A percentile compares a stretch with the other conserved stretches of the same genome.
These are phyloP conservation scores for Nakaseomyces bracarensis DNA, from an alignment of 1,139 yeast species.

Conservation along the genomic window DNA sequence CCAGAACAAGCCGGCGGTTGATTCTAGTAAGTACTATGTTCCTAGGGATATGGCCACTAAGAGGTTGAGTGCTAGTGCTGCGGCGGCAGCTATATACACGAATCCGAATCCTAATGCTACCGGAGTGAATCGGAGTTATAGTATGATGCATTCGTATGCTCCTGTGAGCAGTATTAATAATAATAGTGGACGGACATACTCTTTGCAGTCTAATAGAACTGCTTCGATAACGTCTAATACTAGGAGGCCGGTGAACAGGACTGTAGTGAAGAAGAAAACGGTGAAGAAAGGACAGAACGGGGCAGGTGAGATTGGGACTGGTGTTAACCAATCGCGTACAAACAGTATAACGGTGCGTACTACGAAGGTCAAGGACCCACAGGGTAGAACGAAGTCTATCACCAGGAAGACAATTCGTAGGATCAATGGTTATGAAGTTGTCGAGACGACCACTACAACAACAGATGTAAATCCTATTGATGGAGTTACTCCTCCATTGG, in stretches of 20 bases:
- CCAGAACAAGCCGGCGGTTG: conserved; percentile 18
- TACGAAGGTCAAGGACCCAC: conserved; percentile 27
- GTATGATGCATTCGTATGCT: conserved; percentile 3
- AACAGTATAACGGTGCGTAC: conserved; percentile 29
- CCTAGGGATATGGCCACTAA: conserved; percentile 11
- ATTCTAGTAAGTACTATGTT: conserved; percentile 15
- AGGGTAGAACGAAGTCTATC: conserved; percentile 29
- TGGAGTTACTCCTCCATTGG: not conserved
- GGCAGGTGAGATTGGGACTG: conserved; percentile 2
- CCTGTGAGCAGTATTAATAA: not conserved
- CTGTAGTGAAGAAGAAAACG: conserved; percentile 5
- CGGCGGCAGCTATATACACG: conserved; percentile 23
- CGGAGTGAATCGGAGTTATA: conserved; percentile 8
- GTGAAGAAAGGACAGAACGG: not conserved
- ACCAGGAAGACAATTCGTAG: conserved; percentile 27
- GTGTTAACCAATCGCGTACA: conserved; percentile 16
- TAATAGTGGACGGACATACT: conserved; percentile 4
- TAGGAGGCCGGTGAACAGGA: conserved; percentile 1
- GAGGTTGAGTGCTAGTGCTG: conserved; percentile 28
- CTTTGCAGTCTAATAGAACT: conserved; percentile 5
- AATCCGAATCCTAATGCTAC: conserved; percentile 8
- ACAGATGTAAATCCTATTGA: conserved; percentile 11
- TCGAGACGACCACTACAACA: conserved; percentile 30
- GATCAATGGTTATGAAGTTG: conserved; percentile 28
- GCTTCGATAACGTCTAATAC: not conserved